A percentile compares a stretch with the other conserved stretches of the same genome.
Conservation (phyloP, 2,329 filamentous ascomycete genomes). For the Colletotrichum liaoningense region DNA sequence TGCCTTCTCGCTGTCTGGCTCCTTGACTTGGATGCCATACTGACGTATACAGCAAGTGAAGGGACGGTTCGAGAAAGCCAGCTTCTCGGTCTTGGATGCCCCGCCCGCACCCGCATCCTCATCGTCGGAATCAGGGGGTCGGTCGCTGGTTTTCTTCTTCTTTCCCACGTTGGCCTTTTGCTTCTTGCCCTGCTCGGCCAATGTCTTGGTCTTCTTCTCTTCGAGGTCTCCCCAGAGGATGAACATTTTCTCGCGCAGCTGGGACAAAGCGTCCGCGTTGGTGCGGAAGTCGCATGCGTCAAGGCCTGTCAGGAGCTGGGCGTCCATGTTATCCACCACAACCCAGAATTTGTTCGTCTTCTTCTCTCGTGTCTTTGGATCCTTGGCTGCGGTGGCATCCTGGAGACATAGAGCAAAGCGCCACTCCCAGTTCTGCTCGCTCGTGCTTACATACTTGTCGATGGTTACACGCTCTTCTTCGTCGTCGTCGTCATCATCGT, state of each 20-base stretch:
- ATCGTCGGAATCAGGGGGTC: slow-evolving; percentile 50
- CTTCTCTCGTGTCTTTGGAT: slow-evolving; percentile 49
- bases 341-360: slow-evolving; percentile 67
- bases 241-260: slow-evolving; percentile 78
- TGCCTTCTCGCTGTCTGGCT: slow-evolving; percentile 53
- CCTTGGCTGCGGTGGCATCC: slow-evolving; percentile 61
- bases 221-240: slow-evolving; percentile 88
- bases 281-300: slow-evolving; percentile 66
- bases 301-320: slow-evolving; percentile 59
- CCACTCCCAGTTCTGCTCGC: slow-evolving; percentile 77
- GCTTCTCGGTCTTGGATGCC: background rate
- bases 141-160: slow-evolving; percentile 36
- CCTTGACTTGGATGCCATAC: slow-evolving; percentile 68
- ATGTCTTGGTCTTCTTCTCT: slow-evolving; percentile 67
- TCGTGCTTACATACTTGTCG: slow-evolving; percentile 37
- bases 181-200: slow-evolving; percentile 43
- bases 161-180: slow-evolving; percentile 24
- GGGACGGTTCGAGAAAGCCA: slow-evolving; percentile 63
- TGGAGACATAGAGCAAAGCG: slow-evolving; percentile 83
- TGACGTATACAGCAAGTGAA: slow-evolving; percentile 79
- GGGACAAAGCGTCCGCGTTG: slow-evolving; percentile 58
- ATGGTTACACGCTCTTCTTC: slow-evolving; percentile 37
- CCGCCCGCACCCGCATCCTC: slow-evolving; percentile 35
- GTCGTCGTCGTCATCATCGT: slow-evolving; percentile 44
- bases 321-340: slow-evolving; percentile 70